Conservation (phyloP, 768 basidiomycete species). For the Hericium rajendrae region DNA sequence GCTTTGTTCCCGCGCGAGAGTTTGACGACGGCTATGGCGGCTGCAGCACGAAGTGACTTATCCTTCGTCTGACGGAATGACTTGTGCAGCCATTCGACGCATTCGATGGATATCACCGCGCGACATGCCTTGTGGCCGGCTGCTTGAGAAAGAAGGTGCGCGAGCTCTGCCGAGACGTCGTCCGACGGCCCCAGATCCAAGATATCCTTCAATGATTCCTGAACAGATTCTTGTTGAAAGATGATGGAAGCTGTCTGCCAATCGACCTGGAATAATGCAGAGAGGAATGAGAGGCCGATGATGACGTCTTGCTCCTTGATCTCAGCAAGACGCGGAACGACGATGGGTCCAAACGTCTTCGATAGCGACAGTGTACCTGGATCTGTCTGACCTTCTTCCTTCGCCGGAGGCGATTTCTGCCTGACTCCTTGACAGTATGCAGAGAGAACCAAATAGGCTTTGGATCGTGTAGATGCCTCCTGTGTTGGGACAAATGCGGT, state of each 20-base stretch:
- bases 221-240: slow-evolving; percentile 50
- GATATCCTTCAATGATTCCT: slow-evolving; percentile 58
- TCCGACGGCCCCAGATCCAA: slow-evolving; percentile 52
- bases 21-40: slow-evolving; percentile 73
- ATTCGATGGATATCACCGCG: slow-evolving; percentile 44
- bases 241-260: slow-evolving; percentile 55
- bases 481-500: slow-evolving; percentile 8
- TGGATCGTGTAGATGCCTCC: slow-evolving; percentile 34
- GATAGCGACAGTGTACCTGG: slow-evolving; percentile 40
- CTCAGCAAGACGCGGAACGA: slow-evolving; percentile 44
- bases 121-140: slow-evolving; percentile 68
- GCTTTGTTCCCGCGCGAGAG: slow-evolving; percentile 46
- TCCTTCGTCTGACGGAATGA: slow-evolving; percentile 41
- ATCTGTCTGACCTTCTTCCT: slow-evolving; percentile 30
- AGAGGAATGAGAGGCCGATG: slow-evolving; percentile 53
- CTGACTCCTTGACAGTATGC: slow-evolving; percentile 51
- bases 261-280: slow-evolving; percentile 82
- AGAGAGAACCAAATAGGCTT: slow-evolving; percentile 63
- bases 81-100: slow-evolving; percentile 56
- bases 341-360: slow-evolving; percentile 38
- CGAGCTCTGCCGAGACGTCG: slow-evolving; percentile 47
- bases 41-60: slow-evolving; percentile 42
- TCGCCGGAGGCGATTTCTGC: slow-evolving; percentile 27
- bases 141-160: slow-evolving; percentile 69
- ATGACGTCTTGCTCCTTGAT: slow-evolving; percentile 44